Base-by-base conservation (phyloP, 1,284 basidiomycete species). In the Trichosporon sp. region DNA sequence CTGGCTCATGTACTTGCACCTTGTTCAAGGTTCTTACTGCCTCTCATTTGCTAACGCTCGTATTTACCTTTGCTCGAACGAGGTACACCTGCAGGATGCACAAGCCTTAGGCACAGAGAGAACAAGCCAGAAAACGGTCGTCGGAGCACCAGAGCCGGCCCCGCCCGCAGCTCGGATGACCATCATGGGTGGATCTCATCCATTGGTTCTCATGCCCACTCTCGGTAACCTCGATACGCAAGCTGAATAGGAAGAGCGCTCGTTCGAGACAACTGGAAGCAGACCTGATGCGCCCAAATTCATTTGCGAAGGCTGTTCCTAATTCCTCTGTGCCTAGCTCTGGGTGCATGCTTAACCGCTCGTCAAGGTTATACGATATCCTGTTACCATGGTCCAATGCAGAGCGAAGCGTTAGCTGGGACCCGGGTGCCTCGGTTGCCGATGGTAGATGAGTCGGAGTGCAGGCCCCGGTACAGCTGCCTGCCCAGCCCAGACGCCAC, bases 121-220 rank as follows among this genome's bases (percentile, higher is more conserved):
- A 54, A 54, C 10, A 19, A 54, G 8, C 21, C 51, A 54, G 51
- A 54, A 54, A 1, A 54, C 1, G 51, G 51, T 54, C 51, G 51
- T 21, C 51, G 51, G 51, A 54, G 51, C 51, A 26, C 51, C 16
- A 10, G n/a, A n/a, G 51, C 51, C 51, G 51, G 51, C 43, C 43
- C 16, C 43, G 43, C 16, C 43, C 43, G 43, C 43, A 46, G 43
- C 16, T 14, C 43, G 43, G 16, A 46, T 54, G 51, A 10, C 3
- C 21, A 26, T 54, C 51, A 54, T 54, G 51, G 51, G 51, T 6
- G 19, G 19, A 54, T 54, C 51, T 54, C 51, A 16, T 54, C 51
- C 51, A 54, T 54, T 54, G 51, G 51, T 54, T 54, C 51, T 54
- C 51, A 54, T 54, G n/a, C 51, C 51, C 51, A 54, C 51, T 54